phyloP scores from a whole-genome alignment of 768 basidiomycete genomes.

The Rhizopogon roseolus region DNA sequence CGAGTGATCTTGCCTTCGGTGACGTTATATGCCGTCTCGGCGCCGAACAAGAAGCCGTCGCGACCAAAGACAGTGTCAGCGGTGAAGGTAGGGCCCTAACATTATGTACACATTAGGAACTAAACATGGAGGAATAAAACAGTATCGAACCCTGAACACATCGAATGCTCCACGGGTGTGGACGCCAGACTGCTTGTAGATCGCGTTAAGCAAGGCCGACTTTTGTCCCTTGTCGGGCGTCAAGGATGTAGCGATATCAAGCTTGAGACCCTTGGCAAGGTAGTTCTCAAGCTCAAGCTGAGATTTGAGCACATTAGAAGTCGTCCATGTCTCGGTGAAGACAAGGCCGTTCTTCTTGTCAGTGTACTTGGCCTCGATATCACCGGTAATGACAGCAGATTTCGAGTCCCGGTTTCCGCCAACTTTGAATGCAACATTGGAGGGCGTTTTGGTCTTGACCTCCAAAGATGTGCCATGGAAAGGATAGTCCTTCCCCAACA shows the following conservation, averaged over 20 bases:
- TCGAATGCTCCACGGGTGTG: slow-evolving; percentile 91
- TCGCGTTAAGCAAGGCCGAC: slow-evolving; percentile 74
- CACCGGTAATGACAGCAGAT: slow-evolving; percentile 70
- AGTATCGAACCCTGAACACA: slow-evolving; percentile 76
- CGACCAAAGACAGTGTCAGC: slow-evolving; percentile 94
- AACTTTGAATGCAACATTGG: slow-evolving; percentile 92
- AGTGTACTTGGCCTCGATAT: slow-evolving; percentile 93
- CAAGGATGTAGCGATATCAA: slow-evolving; percentile 82
- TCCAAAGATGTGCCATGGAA: slow-evolving; percentile 70
- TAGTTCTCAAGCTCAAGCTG: slow-evolving; percentile 95
- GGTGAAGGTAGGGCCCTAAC: slow-evolving; percentile 93
- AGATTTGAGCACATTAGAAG: slow-evolving; percentile 86
- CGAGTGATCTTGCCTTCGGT: slow-evolving; percentile 88
- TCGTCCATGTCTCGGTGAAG: slow-evolving; percentile 96
- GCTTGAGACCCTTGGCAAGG: slow-evolving; percentile 95
- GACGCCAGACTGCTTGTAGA: slow-evolving; percentile 94
- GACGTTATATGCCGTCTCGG: slow-evolving; percentile 95
- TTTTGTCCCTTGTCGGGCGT: slow-evolving; percentile 85
- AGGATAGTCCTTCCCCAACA: slow-evolving; percentile 89
- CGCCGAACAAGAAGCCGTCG: slow-evolving; percentile 96
- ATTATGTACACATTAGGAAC: slow-evolving; percentile 5
- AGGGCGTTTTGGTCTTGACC: slow-evolving; percentile 86
- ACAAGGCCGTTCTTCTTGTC: slow-evolving; percentile 91
- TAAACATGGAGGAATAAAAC: background rate
- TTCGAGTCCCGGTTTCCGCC: slow-evolving; percentile 77